These are phyloP conservation scores for Leccinum pseudoinsigne DNA, from an alignment of 1,284 basidiomycete species.

Conservation along the genomic window DNA sequence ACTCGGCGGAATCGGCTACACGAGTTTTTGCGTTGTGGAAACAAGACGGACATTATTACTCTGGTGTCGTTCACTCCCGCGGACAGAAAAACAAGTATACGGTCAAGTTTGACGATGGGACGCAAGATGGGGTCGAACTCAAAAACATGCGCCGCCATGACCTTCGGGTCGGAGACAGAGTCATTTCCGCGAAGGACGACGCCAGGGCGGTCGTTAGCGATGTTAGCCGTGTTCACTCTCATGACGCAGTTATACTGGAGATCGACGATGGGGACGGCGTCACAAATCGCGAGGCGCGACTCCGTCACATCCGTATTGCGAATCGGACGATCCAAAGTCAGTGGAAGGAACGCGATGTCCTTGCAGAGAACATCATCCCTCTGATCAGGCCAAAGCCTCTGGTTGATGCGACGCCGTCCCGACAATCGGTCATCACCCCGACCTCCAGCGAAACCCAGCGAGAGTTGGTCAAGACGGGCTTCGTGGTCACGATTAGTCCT, in stretches of 20 bases:
- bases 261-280: conserved; percentile 41
- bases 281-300: conserved; percentile 24
- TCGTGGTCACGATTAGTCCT: conserved; percentile 49
- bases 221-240: conserved; percentile 34
- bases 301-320: conserved; percentile 47
- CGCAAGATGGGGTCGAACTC: conserved; percentile 44
- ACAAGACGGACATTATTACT: conserved; percentile 57
- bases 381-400: conserved; percentile 33
- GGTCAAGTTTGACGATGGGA: conserved; percentile 64
- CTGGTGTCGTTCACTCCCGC: conserved; percentile 51
- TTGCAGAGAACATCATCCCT: conserved; percentile 42
- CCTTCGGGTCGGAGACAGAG: conserved; percentile 54
- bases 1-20: conserved; percentile 35
- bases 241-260: conserved; percentile 40
- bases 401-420: conserved; percentile 46
- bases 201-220: conserved; percentile 38
- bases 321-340: conserved; percentile 45
- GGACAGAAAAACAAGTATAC: conserved; percentile 36
- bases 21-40: conserved; percentile 71
- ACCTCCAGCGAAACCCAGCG: conserved; percentile 35
- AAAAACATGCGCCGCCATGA: conserved; percentile 55
- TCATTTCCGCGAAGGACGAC: conserved; percentile 40
- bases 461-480: conserved; percentile 45
- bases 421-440: conserved; percentile 32
- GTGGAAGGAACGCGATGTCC: conserved; percentile 54